A percentile compares a stretch with the other conserved stretches of the same genome.
phyloP scores from a whole-genome alignment of 192 early-diverging fungal genomes.

The Jimgerdemannia flammicorona region DNA sequence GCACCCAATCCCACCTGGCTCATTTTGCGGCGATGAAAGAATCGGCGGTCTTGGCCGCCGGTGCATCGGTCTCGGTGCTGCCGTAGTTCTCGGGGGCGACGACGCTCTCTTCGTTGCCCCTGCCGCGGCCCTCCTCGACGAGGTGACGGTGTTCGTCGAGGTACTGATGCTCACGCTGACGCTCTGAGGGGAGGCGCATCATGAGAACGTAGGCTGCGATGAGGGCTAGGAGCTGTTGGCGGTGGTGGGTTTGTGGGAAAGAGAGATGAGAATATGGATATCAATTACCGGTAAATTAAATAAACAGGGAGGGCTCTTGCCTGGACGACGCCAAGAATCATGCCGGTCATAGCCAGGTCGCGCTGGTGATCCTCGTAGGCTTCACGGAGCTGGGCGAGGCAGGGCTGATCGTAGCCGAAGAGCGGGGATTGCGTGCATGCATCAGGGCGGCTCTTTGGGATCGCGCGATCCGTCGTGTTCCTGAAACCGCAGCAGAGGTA shows the following conservation, averaged over 20 bases:
- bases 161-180: background rate
- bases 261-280: background rate
- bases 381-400: slow-evolving; percentile 10
- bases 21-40: too few species aligned
- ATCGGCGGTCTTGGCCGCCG: too few species aligned
- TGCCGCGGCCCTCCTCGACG: background rate
- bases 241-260: background rate
- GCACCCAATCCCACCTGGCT: too few species aligned
- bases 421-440: slow-evolving; percentile 11
- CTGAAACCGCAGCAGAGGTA: slow-evolving; percentile 35
- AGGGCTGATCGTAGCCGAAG: slow-evolving; percentile 29
- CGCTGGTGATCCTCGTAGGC: slow-evolving; percentile 27
- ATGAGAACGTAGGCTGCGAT: background rate
- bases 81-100: background rate
- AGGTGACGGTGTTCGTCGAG: background rate
- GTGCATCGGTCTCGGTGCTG: too few species aligned
- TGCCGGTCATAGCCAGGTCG: slow-evolving; percentile 1
- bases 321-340: slow-evolving; percentile 4
- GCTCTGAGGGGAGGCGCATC: background rate
- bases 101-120: background rate
- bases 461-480: slow-evolving; percentile 28
- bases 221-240: background rate
- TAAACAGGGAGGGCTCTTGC: background rate
- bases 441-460: slow-evolving; percentile 16
- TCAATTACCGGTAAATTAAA: too few species aligned